Conservation (phyloP, 164 flowering plant species). For the Euptelea pleiosperma region DNA sequence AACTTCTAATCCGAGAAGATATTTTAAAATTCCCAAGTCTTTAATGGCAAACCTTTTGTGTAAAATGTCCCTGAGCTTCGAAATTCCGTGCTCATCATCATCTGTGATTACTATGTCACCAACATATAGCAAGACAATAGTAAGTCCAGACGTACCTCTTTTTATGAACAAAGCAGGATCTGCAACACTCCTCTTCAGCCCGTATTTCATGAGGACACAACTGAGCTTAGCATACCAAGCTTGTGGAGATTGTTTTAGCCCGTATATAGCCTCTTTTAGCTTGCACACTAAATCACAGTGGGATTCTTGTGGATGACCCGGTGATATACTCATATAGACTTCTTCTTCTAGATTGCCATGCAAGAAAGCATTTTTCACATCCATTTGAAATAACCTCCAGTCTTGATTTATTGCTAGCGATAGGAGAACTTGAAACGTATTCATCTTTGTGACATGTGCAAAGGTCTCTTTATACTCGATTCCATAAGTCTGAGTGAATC, state of each 20-base stretch:
- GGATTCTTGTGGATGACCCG: too few species aligned
- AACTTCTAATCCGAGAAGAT: too few species aligned
- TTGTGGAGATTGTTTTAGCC: constrained; percentile 7
- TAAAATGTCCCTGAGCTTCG: neutral
- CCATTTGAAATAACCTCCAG: too few species aligned
- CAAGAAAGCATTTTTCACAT: too few species aligned
- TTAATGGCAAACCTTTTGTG: constrained; percentile 6
- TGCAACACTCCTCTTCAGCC: neutral
- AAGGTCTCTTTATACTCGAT: constrained; percentile 11
- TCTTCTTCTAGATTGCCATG: too few species aligned
- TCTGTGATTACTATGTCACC: constrained; percentile 5
- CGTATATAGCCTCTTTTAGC: too few species aligned
- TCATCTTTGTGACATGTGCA: too few species aligned
- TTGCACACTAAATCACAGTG: too few species aligned
- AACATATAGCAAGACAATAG: neutral
- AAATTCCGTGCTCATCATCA: neutral
- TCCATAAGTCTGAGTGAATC: constrained; percentile 6
- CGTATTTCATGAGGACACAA: neutral
- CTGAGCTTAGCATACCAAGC: constrained; percentile 15
- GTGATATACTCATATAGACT: too few species aligned
- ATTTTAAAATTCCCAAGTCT: too few species aligned
- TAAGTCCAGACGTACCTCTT: neutral
- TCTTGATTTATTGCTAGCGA: too few species aligned
- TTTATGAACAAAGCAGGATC: constrained; percentile 3
- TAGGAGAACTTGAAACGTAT: too few species aligned